Conservation (phyloP, 2,329 filamentous ascomycete species). For the Aotearoamyces nothofagi region DNA sequence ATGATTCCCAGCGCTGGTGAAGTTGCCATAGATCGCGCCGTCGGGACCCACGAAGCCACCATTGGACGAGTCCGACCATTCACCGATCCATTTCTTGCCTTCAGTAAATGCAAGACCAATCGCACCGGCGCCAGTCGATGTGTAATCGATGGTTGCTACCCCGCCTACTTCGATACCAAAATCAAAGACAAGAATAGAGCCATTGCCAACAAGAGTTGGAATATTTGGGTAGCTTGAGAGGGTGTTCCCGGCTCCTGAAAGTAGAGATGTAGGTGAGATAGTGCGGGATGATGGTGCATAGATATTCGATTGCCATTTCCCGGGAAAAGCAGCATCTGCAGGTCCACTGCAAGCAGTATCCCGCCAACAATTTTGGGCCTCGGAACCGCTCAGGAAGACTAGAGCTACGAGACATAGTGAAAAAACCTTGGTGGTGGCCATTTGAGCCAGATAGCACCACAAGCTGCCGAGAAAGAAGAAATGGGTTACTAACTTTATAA, state of each 20-base stretch:
- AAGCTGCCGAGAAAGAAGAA: too few species aligned
- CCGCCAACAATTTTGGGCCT: slow-evolving; percentile 31
- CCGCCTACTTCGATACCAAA: slow-evolving; percentile 42
- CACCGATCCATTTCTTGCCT: slow-evolving; percentile 27
- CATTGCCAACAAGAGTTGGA: slow-evolving; percentile 27
- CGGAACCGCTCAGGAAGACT: background rate
- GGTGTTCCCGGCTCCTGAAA: slow-evolving; percentile 22
- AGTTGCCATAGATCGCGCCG: slow-evolving; percentile 29
- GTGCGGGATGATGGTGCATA: slow-evolving; percentile 36
- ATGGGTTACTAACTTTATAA: too few species aligned
- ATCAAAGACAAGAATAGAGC: slow-evolving; percentile 36
- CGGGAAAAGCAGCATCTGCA: slow-evolving; percentile 32
- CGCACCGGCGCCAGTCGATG: slow-evolving; percentile 21
- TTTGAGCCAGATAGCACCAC: too few species aligned
- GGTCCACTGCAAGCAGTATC: slow-evolving; percentile 36
- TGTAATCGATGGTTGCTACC: slow-evolving; percentile 33
- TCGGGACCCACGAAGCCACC: slow-evolving; percentile 26
- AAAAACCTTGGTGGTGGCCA: too few species aligned
- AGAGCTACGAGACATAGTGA: too few species aligned
- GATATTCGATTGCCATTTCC: slow-evolving; percentile 41
- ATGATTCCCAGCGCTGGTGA: slow-evolving; percentile 20
- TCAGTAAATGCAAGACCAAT: slow-evolving; percentile 29
- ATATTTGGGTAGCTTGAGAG: slow-evolving; percentile 9
- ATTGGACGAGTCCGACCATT: slow-evolving; percentile 29
- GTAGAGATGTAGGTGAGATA: slow-evolving; percentile 28